A percentile compares a stretch with the other conserved stretches of the same genome.
These are phyloP conservation scores for Nasturtium officinale DNA, from an alignment of 345 rosid genomes.

Conservation along the genomic window DNA sequence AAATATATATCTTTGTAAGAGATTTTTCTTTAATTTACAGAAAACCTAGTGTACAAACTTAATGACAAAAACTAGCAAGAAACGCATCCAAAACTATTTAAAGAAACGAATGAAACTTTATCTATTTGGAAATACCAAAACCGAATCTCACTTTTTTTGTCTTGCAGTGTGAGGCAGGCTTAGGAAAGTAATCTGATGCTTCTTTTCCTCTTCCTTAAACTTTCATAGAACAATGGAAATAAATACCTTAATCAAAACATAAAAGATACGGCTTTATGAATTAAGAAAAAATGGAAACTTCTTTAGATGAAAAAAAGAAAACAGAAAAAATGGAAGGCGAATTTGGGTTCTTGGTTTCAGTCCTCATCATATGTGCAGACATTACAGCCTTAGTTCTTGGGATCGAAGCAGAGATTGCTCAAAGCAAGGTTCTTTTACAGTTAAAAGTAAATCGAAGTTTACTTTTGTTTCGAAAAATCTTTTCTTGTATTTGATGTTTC, in stretches of 20 bases:
- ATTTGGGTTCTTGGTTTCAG: constrained; percentile 41
- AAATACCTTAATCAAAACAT: constrained; percentile 23
- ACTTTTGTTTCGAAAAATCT: neutral
- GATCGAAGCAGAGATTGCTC: constrained; percentile 46
- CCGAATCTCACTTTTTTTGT: constrained; percentile 39
- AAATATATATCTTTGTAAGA: neutral
- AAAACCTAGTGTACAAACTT: neutral
- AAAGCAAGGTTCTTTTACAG: constrained; percentile 39
- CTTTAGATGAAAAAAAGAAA: neutral
- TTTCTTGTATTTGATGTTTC: constrained; percentile 18
- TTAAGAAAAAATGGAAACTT: constrained; percentile 37
- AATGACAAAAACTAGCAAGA: neutral
- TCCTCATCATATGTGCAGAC: constrained; percentile 47
- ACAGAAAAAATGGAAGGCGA: constrained; percentile 39
- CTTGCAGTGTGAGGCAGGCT: constrained; percentile 18
- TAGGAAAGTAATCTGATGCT: constrained; percentile 43
- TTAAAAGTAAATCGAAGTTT: neutral
- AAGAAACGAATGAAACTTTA: constrained; percentile 35
- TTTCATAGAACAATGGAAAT: constrained; percentile 22
- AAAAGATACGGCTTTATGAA: neutral
- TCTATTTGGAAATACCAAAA: constrained; percentile 26
- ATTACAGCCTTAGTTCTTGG: constrained; percentile 45
- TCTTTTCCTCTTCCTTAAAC: constrained; percentile 31
- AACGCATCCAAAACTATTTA: constrained; percentile 18
- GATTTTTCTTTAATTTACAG: neutral